Percentiles rank a stretch among this genome's conserved stretches.
Evolutionary conservation across 805 yeast species (phyloP).

Genomic region (Myxozyma melibiosi): DNA sequence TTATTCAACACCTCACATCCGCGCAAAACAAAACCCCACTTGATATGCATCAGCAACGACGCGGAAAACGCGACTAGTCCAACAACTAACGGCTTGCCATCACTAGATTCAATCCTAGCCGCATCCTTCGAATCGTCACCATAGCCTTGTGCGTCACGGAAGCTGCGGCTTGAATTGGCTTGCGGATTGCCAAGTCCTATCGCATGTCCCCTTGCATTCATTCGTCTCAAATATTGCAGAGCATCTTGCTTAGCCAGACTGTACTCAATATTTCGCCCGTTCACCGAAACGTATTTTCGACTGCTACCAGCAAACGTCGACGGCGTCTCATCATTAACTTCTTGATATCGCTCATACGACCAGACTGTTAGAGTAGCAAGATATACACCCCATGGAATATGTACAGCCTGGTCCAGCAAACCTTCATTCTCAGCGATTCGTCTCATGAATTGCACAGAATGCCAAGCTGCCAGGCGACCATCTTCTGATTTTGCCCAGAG

Average conservation of each 20-base stretch:
- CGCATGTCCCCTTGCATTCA: slow-evolving; percentile 19
- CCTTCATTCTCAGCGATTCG: slow-evolving; percentile 34
- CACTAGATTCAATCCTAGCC: slow-evolving; percentile 4
- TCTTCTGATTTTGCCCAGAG: slow-evolving; percentile 38
- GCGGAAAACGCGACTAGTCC: slow-evolving; percentile 34
- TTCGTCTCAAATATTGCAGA: slow-evolving; percentile 22
- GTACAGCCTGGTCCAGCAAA: slow-evolving; percentile 37
- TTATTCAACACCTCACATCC: slow-evolving; percentile 32
- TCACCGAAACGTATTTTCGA: slow-evolving; percentile 16
- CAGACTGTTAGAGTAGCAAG: slow-evolving; percentile 38
- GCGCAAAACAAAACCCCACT: slow-evolving; percentile 35
- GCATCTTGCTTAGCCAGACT: slow-evolving; percentile 33
- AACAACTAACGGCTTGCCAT: slow-evolving; percentile 29
- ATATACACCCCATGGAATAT: slow-evolving; percentile 40
- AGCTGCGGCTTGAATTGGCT: background rate
- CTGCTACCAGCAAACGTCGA: slow-evolving; percentile 8
- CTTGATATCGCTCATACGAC: slow-evolving; percentile 37
- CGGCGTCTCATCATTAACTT: slow-evolving; percentile 10
- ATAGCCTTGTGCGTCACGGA: background rate
- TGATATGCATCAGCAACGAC: slow-evolving; percentile 25
- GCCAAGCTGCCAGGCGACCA: slow-evolving; percentile 39
- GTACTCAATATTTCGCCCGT: slow-evolving; percentile 22
- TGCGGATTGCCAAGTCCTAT: slow-evolving; percentile 7
- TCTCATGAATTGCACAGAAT: slow-evolving; percentile 38
- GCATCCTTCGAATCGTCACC: background rate